Conservation (phyloP, 805 yeast genomes). For the Torulaspora gathmanii region DNA sequence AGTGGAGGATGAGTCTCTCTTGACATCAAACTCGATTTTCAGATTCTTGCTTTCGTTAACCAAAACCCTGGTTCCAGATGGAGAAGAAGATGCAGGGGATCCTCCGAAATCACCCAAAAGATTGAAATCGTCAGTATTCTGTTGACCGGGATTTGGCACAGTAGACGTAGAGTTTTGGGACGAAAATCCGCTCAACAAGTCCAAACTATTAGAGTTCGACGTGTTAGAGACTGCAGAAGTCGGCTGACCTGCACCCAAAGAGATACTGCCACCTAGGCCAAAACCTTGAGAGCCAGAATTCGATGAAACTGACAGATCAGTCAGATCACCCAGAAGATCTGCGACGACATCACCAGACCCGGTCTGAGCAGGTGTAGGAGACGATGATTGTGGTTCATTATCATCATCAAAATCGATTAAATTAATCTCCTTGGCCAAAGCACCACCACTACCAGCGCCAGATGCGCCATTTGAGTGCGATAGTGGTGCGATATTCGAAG, state of each 20-base stretch:
- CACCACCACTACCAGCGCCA: conserved; percentile 21
- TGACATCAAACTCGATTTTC: conserved; percentile 45
- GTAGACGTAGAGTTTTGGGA: conserved; percentile 19
- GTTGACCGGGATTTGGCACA: conserved; percentile 8
- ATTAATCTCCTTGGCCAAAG: conserved; percentile 43
- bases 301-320: conserved; percentile 53
- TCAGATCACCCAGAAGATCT: conserved; percentile 70
- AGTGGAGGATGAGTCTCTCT: conserved; percentile 36
- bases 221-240: conserved; percentile 24
- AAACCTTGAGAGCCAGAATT: conserved; percentile 30
- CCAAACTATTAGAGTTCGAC: conserved; percentile 25
- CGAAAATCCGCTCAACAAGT: conserved; percentile 19
- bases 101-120: conserved; percentile 22
- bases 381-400: conserved; percentile 24
- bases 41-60: conserved; percentile 46
- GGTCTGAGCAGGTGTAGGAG: conserved; percentile 9
- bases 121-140: conserved; percentile 8
- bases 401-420: conserved; percentile 75
- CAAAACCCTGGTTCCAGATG: conserved; percentile 16
- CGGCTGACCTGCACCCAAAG: conserved; percentile 37
- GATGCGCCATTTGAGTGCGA: conserved; percentile 25
- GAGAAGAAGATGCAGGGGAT: conserved; percentile 8
- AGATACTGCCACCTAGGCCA: conserved; percentile 53
- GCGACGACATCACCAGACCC: conserved; percentile 42
- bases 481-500: conserved; percentile 36